Conservation (phyloP, 2,329 filamentous ascomycete genomes). For the Acephala macrosclerotiorum region DNA sequence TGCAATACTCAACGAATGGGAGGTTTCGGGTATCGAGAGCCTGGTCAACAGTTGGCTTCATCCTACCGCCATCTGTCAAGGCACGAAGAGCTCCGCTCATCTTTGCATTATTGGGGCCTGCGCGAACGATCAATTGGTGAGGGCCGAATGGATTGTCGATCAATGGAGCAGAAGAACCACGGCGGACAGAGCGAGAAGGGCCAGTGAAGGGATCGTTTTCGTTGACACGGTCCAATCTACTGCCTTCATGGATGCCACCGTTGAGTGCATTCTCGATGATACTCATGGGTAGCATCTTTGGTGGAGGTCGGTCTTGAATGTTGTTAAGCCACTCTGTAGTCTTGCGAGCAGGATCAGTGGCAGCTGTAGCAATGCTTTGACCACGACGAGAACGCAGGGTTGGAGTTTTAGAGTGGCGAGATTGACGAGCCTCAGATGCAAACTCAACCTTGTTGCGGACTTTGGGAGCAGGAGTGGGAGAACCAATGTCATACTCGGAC, state of each 20-base stretch:
- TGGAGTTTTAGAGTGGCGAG: constrained; percentile 28
- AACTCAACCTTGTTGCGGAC: constrained; percentile 18
- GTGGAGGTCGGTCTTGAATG: constrained; percentile 21
- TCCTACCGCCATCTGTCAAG: constrained; percentile 35
- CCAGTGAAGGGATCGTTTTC: constrained; percentile 30
- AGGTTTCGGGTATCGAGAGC: constrained; percentile 41
- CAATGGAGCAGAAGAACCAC: not conserved
- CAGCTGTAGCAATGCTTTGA: constrained; percentile 26
- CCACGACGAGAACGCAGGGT: constrained; percentile 34
- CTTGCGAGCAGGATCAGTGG: constrained; percentile 30
- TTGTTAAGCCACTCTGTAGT: not conserved
- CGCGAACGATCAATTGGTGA: constrained; percentile 15
- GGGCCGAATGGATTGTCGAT: constrained; percentile 27
- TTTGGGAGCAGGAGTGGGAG: constrained; percentile 29
- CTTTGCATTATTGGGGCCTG: constrained; percentile 1
- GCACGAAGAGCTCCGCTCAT: constrained; percentile 22
- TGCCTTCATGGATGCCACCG: constrained; percentile 13
- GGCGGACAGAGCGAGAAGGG: constrained; percentile 8
- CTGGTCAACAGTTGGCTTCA: constrained; percentile 38
- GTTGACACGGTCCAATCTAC: constrained; percentile 18
- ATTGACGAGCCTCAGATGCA: constrained; percentile 31
- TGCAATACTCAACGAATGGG: constrained; percentile 47
- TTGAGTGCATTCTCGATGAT: constrained; percentile 20
- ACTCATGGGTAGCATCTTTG: constrained; percentile 32
- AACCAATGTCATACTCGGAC: not conserved